A percentile compares a stretch with the other conserved stretches of the same genome.
Evolutionary conservation across 2,329 filamentous ascomycete species (phyloP).

Genomic region (Phialophora expanda): DNA sequence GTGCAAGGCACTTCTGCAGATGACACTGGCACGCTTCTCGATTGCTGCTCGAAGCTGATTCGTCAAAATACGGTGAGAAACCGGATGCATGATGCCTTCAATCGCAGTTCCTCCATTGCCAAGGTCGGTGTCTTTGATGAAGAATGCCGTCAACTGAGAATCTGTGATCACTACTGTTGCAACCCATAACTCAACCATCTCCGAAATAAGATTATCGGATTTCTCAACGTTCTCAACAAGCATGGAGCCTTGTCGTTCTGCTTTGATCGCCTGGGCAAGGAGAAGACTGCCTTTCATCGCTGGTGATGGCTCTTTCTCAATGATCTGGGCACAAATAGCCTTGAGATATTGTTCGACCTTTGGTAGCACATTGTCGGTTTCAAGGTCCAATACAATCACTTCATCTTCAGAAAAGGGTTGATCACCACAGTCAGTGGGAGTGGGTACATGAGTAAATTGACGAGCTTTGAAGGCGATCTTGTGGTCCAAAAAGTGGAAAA

Average conservation of each 20-base stretch:
- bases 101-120: slow-evolving; percentile 41
- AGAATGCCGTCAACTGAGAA: slow-evolving; percentile 53
- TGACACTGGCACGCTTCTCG: slow-evolving; percentile 59
- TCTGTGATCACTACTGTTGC: slow-evolving; percentile 57
- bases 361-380: slow-evolving; percentile 47
- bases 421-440: not conserved
- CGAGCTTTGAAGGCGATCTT: slow-evolving; percentile 54
- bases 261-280: slow-evolving; percentile 17
- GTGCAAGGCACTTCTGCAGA: slow-evolving; percentile 62
- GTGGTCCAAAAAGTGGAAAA: slow-evolving; percentile 60
- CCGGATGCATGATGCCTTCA: slow-evolving; percentile 45
- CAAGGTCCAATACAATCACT: slow-evolving; percentile 57
- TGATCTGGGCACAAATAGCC: slow-evolving; percentile 49
- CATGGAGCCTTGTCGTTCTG: slow-evolving; percentile 10
- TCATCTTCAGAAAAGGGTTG: slow-evolving; percentile 35
- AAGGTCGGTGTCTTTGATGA: slow-evolving; percentile 51
- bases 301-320: slow-evolving; percentile 54
- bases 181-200: slow-evolving; percentile 62
- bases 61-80: slow-evolving; percentile 58
- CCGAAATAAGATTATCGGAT: slow-evolving; percentile 55
- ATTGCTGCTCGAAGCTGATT: slow-evolving; percentile 61
- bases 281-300: slow-evolving; percentile 49
- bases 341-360: slow-evolving; percentile 62
- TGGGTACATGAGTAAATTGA: not conserved
- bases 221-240: slow-evolving; percentile 7